Evolutionary conservation across 164 flowering plant species (phyloP).

Genomic region (Saururus chinensis): DNA sequence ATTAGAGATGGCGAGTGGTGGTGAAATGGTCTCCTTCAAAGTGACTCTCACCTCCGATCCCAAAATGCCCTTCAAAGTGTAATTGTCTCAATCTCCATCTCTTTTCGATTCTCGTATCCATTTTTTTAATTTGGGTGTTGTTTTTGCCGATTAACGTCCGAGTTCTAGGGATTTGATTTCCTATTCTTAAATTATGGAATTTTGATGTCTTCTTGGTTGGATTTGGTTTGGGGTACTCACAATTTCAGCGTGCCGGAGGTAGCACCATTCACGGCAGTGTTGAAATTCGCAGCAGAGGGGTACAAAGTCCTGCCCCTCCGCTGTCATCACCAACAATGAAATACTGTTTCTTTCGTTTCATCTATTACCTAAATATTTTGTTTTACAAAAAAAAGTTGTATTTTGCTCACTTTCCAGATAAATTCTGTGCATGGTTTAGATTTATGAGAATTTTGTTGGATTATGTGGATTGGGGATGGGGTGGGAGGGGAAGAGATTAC

Average conservation of each 20-base stretch:
- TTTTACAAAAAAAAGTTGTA: too few species aligned
- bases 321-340: constrained; percentile 95
- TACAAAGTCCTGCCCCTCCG: constrained; percentile 98
- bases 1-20: constrained; percentile 24
- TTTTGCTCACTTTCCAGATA: too few species aligned
- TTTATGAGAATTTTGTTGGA: too few species aligned
- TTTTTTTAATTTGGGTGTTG: not conserved
- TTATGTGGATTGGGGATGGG: too few species aligned
- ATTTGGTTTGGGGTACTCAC: constrained; percentile 3
- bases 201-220: not conserved
- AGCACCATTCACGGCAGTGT: constrained; percentile 92
- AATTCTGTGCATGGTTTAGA: too few species aligned
- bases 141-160: too few species aligned
- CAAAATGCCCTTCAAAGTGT: constrained; percentile 99
- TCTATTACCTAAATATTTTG: not conserved
- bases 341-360: not conserved
- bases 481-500: too few species aligned
- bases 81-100: constrained; percentile 4
- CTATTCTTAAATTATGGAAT: not conserved
- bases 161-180: not conserved
- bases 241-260: constrained; percentile 96
- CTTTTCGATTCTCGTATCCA: not conserved
- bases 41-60: constrained; percentile 97
- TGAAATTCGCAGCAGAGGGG: constrained; percentile 95
- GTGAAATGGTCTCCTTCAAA: constrained; percentile 95